Percentiles rank a stretch among this genome's conserved stretches.
These are phyloP conservation scores for Pestalotiopsis sp. DNA, from an alignment of 2,329 filamentous ascomycete genomes.

Conservation along the genomic window DNA sequence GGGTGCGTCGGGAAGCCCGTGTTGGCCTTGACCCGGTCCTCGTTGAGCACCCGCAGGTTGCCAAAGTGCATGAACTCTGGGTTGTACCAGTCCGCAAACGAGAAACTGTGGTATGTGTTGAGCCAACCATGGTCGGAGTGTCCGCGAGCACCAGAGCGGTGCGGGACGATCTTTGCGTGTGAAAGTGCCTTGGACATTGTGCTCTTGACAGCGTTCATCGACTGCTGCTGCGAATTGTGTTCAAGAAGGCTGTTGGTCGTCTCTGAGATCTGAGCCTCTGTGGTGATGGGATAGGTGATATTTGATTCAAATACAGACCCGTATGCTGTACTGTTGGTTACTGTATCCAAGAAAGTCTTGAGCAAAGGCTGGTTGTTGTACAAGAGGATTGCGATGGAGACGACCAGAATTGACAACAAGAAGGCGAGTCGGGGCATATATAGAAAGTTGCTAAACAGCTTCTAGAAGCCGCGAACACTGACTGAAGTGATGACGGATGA, in stretches of 20 bases:
- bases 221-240: constrained; percentile 24
- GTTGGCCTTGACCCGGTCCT: constrained; percentile 77
- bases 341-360: constrained; percentile 18
- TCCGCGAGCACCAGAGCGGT: constrained; percentile 72
- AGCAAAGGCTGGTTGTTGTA: constrained; percentile 27
- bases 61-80: constrained; percentile 72
- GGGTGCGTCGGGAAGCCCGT: constrained; percentile 84
- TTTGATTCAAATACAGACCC: constrained; percentile 1
- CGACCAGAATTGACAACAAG: constrained; percentile 27
- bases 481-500: constrained; percentile 19
- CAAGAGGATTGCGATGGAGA: constrained; percentile 31
- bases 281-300: constrained; percentile 6
- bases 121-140: constrained; percentile 87
- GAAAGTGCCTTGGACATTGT: constrained; percentile 66
- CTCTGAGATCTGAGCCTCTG: background rate
- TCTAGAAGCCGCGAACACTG: constrained; percentile 18
- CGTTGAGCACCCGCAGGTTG: constrained; percentile 81
- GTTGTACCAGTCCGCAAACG: constrained; percentile 74
- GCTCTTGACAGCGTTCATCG: constrained; percentile 42
- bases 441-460: constrained; percentile 16
- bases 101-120: constrained; percentile 85
- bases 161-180: constrained; percentile 74
- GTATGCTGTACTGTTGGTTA: background rate
- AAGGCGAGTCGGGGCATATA: constrained; percentile 36
- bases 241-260: constrained; percentile 17